phyloP scores from a whole-genome alignment of 179 eudicot species.

The Vitellaria paradoxa region DNA sequence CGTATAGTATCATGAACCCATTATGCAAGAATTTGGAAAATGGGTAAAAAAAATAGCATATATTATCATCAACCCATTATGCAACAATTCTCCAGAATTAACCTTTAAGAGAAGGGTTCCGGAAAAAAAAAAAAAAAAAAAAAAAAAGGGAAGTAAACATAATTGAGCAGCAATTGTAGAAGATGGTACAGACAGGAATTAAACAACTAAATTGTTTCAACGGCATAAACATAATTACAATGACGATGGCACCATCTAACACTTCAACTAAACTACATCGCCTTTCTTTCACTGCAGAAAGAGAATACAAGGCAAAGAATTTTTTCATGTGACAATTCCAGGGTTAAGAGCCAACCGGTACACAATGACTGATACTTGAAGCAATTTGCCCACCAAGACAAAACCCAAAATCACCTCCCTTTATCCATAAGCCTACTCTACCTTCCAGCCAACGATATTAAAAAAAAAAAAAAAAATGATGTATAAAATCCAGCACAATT shows the following conservation, averaged over 20 bases:
- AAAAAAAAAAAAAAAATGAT: background rate
- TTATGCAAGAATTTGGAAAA: no score
- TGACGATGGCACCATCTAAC: slow-evolving; percentile 24
- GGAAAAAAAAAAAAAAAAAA: no score
- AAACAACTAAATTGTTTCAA: no score
- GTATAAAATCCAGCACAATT: slow-evolving; percentile 22
- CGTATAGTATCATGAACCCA: no score
- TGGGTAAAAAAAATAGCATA: no score
- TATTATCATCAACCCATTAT: no score
- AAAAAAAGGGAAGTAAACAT: no score
- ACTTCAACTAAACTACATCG: background rate
- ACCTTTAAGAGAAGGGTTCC: no score
- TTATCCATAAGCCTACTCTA: background rate
- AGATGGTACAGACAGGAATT: no score
- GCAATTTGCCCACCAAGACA: slow-evolving; percentile 21
- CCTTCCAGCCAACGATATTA: background rate
- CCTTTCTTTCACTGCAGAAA: slow-evolving; percentile 6
- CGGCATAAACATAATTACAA: slow-evolving; percentile 34
- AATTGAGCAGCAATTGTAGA: no score
- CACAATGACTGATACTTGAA: slow-evolving; percentile 24
- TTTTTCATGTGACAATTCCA: slow-evolving; percentile 14
- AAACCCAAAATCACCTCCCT: slow-evolving; percentile 13
- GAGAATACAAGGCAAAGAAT: slow-evolving; percentile 1
- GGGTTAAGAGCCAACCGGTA: background rate
- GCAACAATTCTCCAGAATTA: no score